phyloP scores from a whole-genome alignment of 768 basidiomycete genomes.

The Cystofilobasidium macerans region DNA sequence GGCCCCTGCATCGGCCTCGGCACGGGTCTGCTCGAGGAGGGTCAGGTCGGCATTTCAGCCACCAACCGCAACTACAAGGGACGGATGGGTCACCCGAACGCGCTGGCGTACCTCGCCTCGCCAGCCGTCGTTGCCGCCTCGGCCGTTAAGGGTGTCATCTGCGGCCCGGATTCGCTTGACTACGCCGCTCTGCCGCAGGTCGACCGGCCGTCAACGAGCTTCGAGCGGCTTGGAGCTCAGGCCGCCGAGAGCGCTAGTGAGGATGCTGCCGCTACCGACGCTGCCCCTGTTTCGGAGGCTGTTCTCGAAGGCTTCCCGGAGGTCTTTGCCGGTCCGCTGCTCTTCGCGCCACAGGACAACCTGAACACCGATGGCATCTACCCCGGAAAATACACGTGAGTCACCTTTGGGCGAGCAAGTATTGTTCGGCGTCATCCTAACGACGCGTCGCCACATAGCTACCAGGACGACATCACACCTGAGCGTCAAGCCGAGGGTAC shows the following conservation, averaged over 20 bases:
- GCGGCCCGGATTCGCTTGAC: slow-evolving; percentile 63
- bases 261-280: slow-evolving; percentile 30
- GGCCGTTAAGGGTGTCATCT: slow-evolving; percentile 82
- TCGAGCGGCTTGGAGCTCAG: slow-evolving; percentile 30
- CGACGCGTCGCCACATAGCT: slow-evolving; percentile 45
- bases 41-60: slow-evolving; percentile 89
- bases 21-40: slow-evolving; percentile 81
- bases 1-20: slow-evolving; percentile 98
- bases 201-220: slow-evolving; percentile 33
- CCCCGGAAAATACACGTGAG: slow-evolving; percentile 42
- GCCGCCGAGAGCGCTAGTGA: slow-evolving; percentile 33
- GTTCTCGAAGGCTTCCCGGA: slow-evolving; percentile 73
- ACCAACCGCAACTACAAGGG: slow-evolving; percentile 99
- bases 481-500: slow-evolving; percentile 70
- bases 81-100: slow-evolving; percentile 91
- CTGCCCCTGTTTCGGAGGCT: slow-evolving; percentile 44
- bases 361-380: slow-evolving; percentile 97
- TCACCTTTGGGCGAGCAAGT: not conserved
- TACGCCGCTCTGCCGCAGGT: slow-evolving; percentile 44
- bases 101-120: slow-evolving; percentile 87
- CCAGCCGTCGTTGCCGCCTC: slow-evolving; percentile 96
- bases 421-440: not conserved
- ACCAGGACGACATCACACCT: slow-evolving; percentile 97
- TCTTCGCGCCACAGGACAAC: slow-evolving; percentile 94
- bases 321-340: slow-evolving; percentile 66